Evolutionary conservation across 2,329 filamentous ascomycete genomes (phyloP), one percentile per base, ranked within the genome.

Genomic region (Emydomyces testavorans): DNA sequence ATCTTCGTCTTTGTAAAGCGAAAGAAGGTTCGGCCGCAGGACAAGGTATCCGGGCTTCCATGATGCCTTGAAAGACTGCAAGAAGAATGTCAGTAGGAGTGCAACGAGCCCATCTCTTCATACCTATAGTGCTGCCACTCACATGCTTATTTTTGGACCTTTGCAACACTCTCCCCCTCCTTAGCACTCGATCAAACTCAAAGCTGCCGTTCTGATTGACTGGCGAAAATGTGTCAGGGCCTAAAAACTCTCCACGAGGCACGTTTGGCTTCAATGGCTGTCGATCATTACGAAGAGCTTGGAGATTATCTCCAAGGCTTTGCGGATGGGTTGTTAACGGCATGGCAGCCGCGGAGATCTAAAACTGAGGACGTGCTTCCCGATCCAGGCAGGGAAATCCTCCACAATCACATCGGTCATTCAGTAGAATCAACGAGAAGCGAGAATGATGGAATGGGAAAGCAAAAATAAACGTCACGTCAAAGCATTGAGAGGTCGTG

Each of bases 171-270:
- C 83, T 83, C 50, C 90, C 89, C 49, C 83, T 80, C 70, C 94
- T 96, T 64, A 96, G 77, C 48, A 96, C 85, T 43, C 88, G 82
- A 65, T 98, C 92, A 60, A 93, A 94, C 60, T 92, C 89, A 64
- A 94, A 98, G 65, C 87, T 92, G 53, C 92, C 92, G 65, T 94
- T 89, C 65, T 94, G 83, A 62, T 90, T 94, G 54, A 96, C 87
- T 3, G 88, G 86, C 24, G 86, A 92, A 60, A 87, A 80, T 13
- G 80, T 74, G 54, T 84, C 79, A 36, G 82, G 62, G 21, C 70
- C 71, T 21, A 78, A 65, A 56, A 77, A 73, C 48, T 67, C 67
- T 48, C 58, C 69, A 50, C 68, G 66, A 57, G 57, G 57, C 8
- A 54, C 26, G n/a, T 10, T 52, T 48, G 24, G 55, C 18, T 44